Base-by-base conservation (phyloP, 768 basidiomycete genomes). In the Paxillus rubicundulus region DNA sequence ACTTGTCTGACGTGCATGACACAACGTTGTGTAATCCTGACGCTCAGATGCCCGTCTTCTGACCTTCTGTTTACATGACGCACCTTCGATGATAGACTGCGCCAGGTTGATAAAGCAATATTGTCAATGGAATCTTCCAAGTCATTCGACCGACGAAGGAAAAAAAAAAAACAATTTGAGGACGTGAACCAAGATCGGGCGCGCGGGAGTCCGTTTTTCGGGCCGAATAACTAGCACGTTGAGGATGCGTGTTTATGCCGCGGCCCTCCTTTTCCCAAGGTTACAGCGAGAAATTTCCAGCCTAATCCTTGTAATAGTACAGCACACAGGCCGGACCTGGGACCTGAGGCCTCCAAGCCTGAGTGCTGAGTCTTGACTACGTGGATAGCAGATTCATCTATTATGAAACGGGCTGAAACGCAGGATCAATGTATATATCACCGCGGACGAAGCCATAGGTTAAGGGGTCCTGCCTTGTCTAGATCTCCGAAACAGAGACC, bases 401-500 rank as follows among this genome's bases (percentile, higher is more conserved):
- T 24, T 24, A 24, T 24, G 24, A 24, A 24, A 24, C 6, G 24
- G 4, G 24, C 24, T 6, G 24, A 24, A 6, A 10, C 2, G 12
- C 30, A 13, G 32, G 41, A 16, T 41, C 43, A 59, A 12, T 30
- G n/a, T n/a, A 14, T 59, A 24, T 24, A 14, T 59, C 49, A 33
- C 58, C 62, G 56, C 59, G 62, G 59, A 52, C 56, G 53, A 58
- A 64, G 49, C 42, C 37, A 48, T 32, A 12, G 12, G 5, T 12
- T 30, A 30, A 33, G 10, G 33, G 9, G 49, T 41, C 33, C 36
- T 28, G 17, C 24, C 24, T 24, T 24, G 24, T 24, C 24, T 24
- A 5, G 24, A 24, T 40, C 17, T 14, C 9, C 40, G 12, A 33
- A 33, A 9, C 33, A 42, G 41, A 47, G 43, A 55, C 46, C 51